A percentile compares a stretch with the other conserved stretches of the same genome.
Evolutionary conservation across 306 rosid species (phyloP).

Genomic region (Oxytropis ochrocephala): DNA sequence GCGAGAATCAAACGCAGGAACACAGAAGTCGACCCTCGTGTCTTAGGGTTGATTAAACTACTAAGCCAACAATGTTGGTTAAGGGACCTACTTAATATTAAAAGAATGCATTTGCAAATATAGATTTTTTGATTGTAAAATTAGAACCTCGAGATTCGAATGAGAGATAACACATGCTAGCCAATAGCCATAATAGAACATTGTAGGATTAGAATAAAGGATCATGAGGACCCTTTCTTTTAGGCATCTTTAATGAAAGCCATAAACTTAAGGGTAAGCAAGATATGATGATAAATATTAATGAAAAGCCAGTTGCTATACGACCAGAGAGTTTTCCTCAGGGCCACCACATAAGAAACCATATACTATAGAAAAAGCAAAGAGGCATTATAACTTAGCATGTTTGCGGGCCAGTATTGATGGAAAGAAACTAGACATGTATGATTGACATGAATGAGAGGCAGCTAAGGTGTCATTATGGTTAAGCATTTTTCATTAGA

Average conservation of each 20-base stretch:
- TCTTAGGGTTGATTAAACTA: too few species aligned
- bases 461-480: slow-evolving; percentile 33
- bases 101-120: slow-evolving; percentile 3
- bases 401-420: slow-evolving; percentile 50
- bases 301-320: slow-evolving; percentile 29
- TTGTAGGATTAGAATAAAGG: slow-evolving; percentile 34
- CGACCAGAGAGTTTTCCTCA: slow-evolving; percentile 33
- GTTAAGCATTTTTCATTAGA: slow-evolving; percentile 36
- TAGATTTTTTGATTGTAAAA: slow-evolving; percentile 22
- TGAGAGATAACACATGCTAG: slow-evolving; percentile 38
- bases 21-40: too few species aligned
- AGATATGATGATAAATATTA: slow-evolving; percentile 28
- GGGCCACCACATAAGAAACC: slow-evolving; percentile 53
- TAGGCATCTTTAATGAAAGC: slow-evolving; percentile 47
- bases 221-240: slow-evolving; percentile 26
- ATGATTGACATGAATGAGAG: slow-evolving; percentile 59
- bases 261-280: slow-evolving; percentile 38
- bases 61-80: too few species aligned
- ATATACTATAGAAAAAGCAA: slow-evolving; percentile 37
- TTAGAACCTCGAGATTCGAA: slow-evolving; percentile 23
- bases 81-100: slow-evolving; percentile 31
- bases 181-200: slow-evolving; percentile 40
- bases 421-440: slow-evolving; percentile 49
- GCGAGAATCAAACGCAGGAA: too few species aligned
- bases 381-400: slow-evolving; percentile 43